Conservation (phyloP, 805 yeast genomes). For the Candida dendrica region DNA sequence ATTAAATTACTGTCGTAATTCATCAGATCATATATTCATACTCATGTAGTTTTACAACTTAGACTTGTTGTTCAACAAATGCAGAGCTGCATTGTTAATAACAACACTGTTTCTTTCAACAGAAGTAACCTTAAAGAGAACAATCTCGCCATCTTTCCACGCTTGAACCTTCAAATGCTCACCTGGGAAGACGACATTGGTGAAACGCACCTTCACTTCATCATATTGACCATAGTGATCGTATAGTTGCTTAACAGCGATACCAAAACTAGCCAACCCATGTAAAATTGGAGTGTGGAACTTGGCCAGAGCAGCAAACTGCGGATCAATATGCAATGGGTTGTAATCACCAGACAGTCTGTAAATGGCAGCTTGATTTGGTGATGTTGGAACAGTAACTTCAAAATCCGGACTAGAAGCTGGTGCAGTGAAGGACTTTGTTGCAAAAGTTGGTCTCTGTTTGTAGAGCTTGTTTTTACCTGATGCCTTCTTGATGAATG, state of each 20-base stretch:
- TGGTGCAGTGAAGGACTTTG: conserved; percentile 58
- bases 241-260: conserved; percentile 64
- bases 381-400: conserved; percentile 46
- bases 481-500: conserved; percentile 69
- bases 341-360: conserved; percentile 91
- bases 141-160: conserved; percentile 69
- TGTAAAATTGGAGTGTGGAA: conserved; percentile 85
- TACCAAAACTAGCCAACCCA: conserved; percentile 86
- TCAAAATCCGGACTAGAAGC: conserved; percentile 60
- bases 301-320: conserved; percentile 79
- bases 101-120: conserved; percentile 74
- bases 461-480: conserved; percentile 41
- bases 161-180: conserved; percentile 75
- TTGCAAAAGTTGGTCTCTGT: conserved; percentile 53
- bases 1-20: no score
- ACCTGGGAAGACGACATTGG: conserved; percentile 92
- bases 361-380: conserved; percentile 82
- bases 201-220: conserved; percentile 85
- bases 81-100: conserved; percentile 82
- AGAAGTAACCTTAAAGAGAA: conserved; percentile 72
- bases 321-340: conserved; percentile 93
- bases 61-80: conserved; percentile 30
- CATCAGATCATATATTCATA: background rate
- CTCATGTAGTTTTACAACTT: conserved; percentile 18
- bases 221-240: conserved; percentile 77